Base-by-base conservation (phyloP, 306 rosid species). In the Vigna hirtella region DNA sequence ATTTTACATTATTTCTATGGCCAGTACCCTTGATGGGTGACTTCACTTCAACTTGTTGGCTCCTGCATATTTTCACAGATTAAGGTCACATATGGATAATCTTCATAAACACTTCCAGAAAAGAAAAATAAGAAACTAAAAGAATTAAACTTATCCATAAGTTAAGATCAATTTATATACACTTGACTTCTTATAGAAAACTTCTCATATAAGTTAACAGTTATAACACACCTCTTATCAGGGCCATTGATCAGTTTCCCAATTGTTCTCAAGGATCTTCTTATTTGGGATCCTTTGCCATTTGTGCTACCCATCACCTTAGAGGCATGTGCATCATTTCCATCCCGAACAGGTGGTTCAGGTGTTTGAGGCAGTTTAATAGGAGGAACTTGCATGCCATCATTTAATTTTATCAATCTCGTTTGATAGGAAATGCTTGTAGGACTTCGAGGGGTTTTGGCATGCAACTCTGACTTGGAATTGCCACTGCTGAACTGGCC, bases 181-280 rank as follows among this genome's bases (percentile, higher is more conserved):
- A 24, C 38, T 10, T 4, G 28, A 58, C 38, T 26, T 24, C 13
- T 8, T 12, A 59, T 6, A 59, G 11, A 28, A 26, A 16, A 59
- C 14, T 55, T 55, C 3, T 58, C 64, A 26, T 5, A 28, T 6
- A 4, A 14, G 20, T 28, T 14, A 63, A n/a, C 51, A 53, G 49
- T 67, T 47, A 69, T 28, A 24, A 77, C 40, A 5, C 52, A 86
- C 99, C 90, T 93, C 82, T 88, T 95, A 17, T 95, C 99, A 65
- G 93, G 88, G 73, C 97, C 96, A 77, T 86, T 95, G 20, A 95
- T 93, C 76, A 95, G 86, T 78, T 95, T 95, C 51, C 99, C 97
- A 24, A 95, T 95, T 55, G 98, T 90, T 86, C 96, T 77, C 66
- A 93, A 72, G 49, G 99, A 91, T 89, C 85, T 95, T 79, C 96